phyloP scores from a whole-genome alignment of 2,329 filamentous ascomycete genomes.

The Penicillium sp. region DNA sequence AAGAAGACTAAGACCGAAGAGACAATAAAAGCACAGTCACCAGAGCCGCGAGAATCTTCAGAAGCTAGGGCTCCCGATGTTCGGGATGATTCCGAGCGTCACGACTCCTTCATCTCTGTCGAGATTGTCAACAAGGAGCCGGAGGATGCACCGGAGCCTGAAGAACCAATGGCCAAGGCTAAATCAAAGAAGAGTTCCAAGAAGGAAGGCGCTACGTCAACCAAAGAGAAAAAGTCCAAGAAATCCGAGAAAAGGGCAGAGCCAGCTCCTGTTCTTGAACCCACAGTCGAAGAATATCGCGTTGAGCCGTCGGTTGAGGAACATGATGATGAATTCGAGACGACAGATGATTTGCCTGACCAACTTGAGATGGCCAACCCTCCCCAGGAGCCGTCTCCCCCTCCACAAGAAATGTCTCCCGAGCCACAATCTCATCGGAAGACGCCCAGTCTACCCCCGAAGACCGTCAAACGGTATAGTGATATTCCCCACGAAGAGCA shows the following conservation, averaged over 20 bases:
- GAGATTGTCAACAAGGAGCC: slow-evolving; percentile 32
- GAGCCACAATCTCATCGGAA: slow-evolving; percentile 21
- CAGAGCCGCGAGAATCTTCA: slow-evolving; percentile 7
- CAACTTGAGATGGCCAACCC: slow-evolving; percentile 24
- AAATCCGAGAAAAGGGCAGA: slow-evolving; percentile 32
- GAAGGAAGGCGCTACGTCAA: slow-evolving; percentile 27
- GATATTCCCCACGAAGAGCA: slow-evolving; percentile 40
- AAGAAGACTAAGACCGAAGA: slow-evolving; percentile 27
- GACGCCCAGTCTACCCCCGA: slow-evolving; percentile 34
- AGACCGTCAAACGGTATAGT: slow-evolving; percentile 40
- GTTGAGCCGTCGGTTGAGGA: slow-evolving; percentile 11
- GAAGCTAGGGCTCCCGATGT: not conserved
- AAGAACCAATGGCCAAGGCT: slow-evolving; percentile 25
- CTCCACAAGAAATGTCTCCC: slow-evolving; percentile 12
- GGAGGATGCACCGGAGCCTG: slow-evolving; percentile 30
- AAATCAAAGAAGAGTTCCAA: slow-evolving; percentile 28
- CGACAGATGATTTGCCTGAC: slow-evolving; percentile 21
- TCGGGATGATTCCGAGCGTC: slow-evolving; percentile 17
- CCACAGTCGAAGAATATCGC: slow-evolving; percentile 8
- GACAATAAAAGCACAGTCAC: slow-evolving; percentile 6
- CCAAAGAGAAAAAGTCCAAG: slow-evolving; percentile 26
- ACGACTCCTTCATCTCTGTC: slow-evolving; percentile 34
- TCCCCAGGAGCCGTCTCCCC: slow-evolving; percentile 17
- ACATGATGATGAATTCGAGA: slow-evolving; percentile 18
- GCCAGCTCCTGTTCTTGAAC: slow-evolving; percentile 13